Base-by-base conservation (phyloP, 2,329 filamentous ascomycete genomes). In the Periconia digitata region DNA sequence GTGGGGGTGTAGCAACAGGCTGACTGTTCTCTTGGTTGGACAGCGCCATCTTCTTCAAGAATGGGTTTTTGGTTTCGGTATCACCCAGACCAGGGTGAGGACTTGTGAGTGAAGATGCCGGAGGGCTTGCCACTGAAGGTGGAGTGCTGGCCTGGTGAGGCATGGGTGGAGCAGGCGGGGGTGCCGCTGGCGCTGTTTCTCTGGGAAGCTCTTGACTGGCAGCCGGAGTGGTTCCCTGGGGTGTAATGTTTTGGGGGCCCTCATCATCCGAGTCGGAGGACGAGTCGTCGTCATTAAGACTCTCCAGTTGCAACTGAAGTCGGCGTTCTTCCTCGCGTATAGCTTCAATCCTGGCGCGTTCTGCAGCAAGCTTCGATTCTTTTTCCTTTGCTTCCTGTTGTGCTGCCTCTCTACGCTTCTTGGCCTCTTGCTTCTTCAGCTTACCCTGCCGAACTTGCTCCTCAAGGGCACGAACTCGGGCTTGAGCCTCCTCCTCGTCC, bases 381-480 rank as follows among this genome's bases (percentile, higher is more conserved):
- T 95, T 92, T 62, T 96, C 90, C 71, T 90, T 92, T 7, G 91
- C 84, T 59, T 94, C 90, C 42, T 87, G 88, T 64, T 89, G 79
- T 8, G 91, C 91, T 18, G 90, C 92, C 75, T 96, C 92, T 77
- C 91, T 94, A 61, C 83, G 87, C 54, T 86, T 89, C 78, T 95
- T 96, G 75, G 96, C 94, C 71, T 99, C 94, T 59, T 95, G 89
- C 73, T 96, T 97, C 79, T 90, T 92, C 44, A 97, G 76, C 76
- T 97, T 99, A 63, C 92, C 90, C 67, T 92, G 89, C 54, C 86
- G 86, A 44, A 97, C 91, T 72, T 96, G 91, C 69, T 97, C 91
- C 72, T 99, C 92, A 8, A 99, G 82, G 15, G 90, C 91, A 67
- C 85, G 90, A 20, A 97, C 81, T 43, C 92, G 90, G 54, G 89